These are phyloP conservation scores for Mycosarcoma mackinlayi DNA, from an alignment of 1,284 basidiomycete species.

Conservation along the genomic window DNA sequence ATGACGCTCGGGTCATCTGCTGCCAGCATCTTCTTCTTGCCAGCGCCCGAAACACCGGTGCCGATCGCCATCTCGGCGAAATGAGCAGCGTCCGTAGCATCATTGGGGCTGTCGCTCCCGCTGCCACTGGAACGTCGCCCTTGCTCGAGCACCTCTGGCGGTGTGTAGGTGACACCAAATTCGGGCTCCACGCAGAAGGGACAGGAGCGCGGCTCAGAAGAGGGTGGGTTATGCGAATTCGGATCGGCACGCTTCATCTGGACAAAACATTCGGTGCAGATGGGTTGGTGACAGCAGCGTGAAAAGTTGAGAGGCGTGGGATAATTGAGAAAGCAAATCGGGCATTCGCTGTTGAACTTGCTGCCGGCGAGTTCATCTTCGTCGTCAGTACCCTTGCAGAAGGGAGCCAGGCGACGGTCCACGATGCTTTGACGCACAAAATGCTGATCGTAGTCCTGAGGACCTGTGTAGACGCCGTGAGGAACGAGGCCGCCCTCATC, in stretches of 20 bases:
- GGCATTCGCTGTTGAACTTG: conserved; percentile 90
- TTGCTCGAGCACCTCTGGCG: conserved; percentile 75
- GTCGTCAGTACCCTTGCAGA: conserved; percentile 94
- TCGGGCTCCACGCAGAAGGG: conserved; percentile 97
- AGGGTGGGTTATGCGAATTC: conserved; percentile 53
- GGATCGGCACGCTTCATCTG: conserved; percentile 98
- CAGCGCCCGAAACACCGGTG: conserved; percentile 27
- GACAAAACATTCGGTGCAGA: conserved; percentile 99
- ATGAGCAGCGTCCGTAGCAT: conserved; percentile 43
- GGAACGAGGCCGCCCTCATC: conserved; percentile 81
- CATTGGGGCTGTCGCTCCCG: conserved; percentile 31
- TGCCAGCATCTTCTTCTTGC: conserved; percentile 50
- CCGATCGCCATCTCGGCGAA: conserved; percentile 59
- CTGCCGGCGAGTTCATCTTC: conserved; percentile 87
- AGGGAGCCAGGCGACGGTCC: conserved; percentile 88
- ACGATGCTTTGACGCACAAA: conserved; percentile 87
- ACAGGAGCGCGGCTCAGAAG: conserved; percentile 77
- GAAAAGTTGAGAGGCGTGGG: conserved; percentile 80
- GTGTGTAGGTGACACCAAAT: conserved; percentile 90
- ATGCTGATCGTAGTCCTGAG: conserved; percentile 88
- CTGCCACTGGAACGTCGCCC: conserved; percentile 27
- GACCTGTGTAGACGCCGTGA: conserved; percentile 82
- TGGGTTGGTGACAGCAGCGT: conserved; percentile 95
- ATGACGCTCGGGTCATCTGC: conserved; percentile 57
- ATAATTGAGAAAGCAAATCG: conserved; percentile 88